Percentiles rank a stretch among this genome's conserved stretches.
These are phyloP conservation scores for Rhizodiscina lignyota DNA, from an alignment of 495 filamentous ascomycete genomes.

Conservation along the genomic window DNA sequence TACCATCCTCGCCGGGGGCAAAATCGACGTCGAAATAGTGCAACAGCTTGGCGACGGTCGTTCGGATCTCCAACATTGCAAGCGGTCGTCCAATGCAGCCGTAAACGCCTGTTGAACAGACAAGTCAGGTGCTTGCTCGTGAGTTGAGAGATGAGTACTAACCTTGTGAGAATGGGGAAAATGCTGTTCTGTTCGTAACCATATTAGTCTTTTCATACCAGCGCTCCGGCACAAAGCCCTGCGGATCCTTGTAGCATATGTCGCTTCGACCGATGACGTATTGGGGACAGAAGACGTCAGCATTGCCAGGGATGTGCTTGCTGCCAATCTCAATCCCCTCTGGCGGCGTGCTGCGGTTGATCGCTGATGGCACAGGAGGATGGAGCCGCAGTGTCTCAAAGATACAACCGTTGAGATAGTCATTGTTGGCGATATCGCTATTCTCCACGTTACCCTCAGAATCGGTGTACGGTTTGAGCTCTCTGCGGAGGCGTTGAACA, in stretches of 20 bases:
- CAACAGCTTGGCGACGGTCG: conserved; percentile 26
- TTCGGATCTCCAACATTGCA: conserved; percentile 32
- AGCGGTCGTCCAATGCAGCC: conserved; percentile 35
- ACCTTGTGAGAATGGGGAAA: conserved; percentile 32
- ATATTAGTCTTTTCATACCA: conserved; percentile 31
- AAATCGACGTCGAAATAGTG: conserved; percentile 27
- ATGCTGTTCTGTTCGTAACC: conserved; percentile 28
- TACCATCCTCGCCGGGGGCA: conserved; percentile 25
- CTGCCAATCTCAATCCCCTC: conserved; percentile 3
- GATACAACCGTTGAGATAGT: conserved; percentile 11
- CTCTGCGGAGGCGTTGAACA: neutral
- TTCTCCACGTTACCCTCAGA: neutral
- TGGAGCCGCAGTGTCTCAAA: conserved; percentile 11
- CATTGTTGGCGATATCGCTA: neutral
- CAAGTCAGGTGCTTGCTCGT: neutral
- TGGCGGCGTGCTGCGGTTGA: neutral
- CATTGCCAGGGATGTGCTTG: conserved; percentile 5
- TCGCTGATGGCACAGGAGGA: conserved; percentile 5
- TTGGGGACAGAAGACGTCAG: conserved; percentile 3
- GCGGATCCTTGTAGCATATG: conserved; percentile 2
- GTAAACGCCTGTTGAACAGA: conserved; percentile 17
- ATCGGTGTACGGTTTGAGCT: too few species aligned
- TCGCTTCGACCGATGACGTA: conserved; percentile 1
- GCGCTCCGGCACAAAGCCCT: conserved; percentile 37
- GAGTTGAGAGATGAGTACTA: too few species aligned